Percentiles rank a stretch among this genome's conserved stretches.
Conservation (phyloP, 2,329 filamentous ascomycete genomes). For the Alternaria gaisen region DNA sequence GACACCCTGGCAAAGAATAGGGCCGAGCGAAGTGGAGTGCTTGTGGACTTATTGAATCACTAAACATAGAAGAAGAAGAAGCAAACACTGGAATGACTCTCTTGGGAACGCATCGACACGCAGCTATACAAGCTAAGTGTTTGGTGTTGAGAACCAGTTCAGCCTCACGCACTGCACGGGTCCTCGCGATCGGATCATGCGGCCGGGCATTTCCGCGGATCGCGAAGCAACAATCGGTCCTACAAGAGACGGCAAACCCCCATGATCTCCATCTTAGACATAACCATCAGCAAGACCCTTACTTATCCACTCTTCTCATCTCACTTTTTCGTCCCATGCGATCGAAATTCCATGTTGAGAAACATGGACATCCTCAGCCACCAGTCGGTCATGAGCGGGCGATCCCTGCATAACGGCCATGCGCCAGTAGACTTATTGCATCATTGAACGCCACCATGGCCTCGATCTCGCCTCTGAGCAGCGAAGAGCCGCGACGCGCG, state of each 20-base stretch:
- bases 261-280: conserved; percentile 3
- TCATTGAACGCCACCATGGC: conserved; percentile 19
- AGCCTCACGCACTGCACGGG: conserved; percentile 5
- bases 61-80: background rate
- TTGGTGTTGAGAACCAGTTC: background rate
- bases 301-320: background rate
- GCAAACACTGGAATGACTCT: background rate
- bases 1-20: background rate
- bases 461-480: conserved; percentile 4
- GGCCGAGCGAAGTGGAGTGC: background rate
- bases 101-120: background rate
- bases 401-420: conserved; percentile 6
- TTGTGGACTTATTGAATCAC: background rate
- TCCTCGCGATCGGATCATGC: background rate
- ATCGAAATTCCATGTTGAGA: background rate
- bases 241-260: conserved; percentile 8
- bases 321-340: background rate
- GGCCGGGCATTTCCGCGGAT: conserved; percentile 11
- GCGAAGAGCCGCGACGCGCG: conserved; percentile 1
- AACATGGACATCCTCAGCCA: background rate
- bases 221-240: conserved; percentile 15
- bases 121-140: background rate
- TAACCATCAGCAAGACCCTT: conserved; percentile 1
- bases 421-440: conserved; percentile 9
- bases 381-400: conserved; percentile 6